A percentile compares a stretch with the other conserved stretches of the same genome.
phyloP scores from a whole-genome alignment of 1,284 basidiomycete species.

The Naganishia albida region DNA sequence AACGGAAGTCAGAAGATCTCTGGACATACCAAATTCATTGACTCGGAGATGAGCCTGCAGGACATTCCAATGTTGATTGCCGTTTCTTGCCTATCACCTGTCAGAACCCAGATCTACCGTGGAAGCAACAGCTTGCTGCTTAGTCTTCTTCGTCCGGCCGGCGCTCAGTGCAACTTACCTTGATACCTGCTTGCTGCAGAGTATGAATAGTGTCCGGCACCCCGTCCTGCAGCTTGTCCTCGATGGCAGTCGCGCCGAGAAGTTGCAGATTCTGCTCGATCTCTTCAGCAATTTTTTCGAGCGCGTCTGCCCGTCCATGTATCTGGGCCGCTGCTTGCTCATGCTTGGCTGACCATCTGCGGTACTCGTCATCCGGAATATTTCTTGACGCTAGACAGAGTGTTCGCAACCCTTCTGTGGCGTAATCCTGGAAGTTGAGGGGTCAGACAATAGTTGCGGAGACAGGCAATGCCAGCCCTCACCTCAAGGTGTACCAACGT shows the following conservation, averaged over 20 bases:
- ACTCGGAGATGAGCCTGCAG: slow-evolving; percentile 93
- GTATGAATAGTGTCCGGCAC: slow-evolving; percentile 98
- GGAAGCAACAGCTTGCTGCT: slow-evolving; percentile 28
- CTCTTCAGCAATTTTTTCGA: slow-evolving; percentile 91
- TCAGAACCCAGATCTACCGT: slow-evolving; percentile 87
- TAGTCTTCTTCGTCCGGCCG: background rate
- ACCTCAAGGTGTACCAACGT: slow-evolving; percentile 90
- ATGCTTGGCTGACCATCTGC: slow-evolving; percentile 83
- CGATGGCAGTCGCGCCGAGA: slow-evolving; percentile 95
- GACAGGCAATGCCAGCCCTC: slow-evolving; percentile 36
- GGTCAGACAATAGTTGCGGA: background rate
- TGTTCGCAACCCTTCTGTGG: slow-evolving; percentile 93
- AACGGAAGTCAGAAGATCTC: background rate
- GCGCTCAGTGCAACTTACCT: slow-evolving; percentile 57
- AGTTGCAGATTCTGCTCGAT: slow-evolving; percentile 93
- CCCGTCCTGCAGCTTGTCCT: slow-evolving; percentile 97
- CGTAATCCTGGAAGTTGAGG: slow-evolving; percentile 71
- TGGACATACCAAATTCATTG: slow-evolving; percentile 85
- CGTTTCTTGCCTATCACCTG: slow-evolving; percentile 97
- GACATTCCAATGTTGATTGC: slow-evolving; percentile 99
- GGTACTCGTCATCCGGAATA: slow-evolving; percentile 85
- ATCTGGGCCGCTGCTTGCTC: slow-evolving; percentile 89
- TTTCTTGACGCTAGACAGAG: slow-evolving; percentile 95
- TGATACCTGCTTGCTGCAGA: slow-evolving; percentile 95
- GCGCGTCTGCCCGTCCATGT: slow-evolving; percentile 86